Percentiles rank a stretch among this genome's conserved stretches.
Evolutionary conservation across 139 green algal genomes (phyloP).

Genomic region (Auxenochlorella protothecoides): DNA sequence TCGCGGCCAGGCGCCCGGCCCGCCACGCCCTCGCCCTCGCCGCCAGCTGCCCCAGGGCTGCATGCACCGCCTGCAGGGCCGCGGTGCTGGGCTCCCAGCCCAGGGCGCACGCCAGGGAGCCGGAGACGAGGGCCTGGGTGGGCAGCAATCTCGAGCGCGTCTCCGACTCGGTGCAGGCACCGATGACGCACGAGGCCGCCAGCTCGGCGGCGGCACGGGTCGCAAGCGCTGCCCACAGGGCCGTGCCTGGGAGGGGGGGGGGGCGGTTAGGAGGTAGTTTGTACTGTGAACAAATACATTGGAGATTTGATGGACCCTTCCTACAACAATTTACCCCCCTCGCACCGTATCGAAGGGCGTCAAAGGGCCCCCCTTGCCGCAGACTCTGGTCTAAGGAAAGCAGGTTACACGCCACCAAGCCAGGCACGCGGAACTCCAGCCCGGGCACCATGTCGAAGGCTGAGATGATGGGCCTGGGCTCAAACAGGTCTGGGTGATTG

Average conservation of each 20-base stretch:
- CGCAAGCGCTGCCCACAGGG: slow-evolving; percentile 6
- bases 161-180: not conserved
- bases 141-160: not conserved
- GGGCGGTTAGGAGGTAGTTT: not conserved
- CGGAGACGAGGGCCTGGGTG: not conserved
- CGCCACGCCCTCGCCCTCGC: slow-evolving; percentile 13
- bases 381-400: not conserved
- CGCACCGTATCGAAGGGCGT: not conserved
- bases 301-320: no score
- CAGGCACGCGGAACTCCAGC: slow-evolving; percentile 1
- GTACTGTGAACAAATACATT: no score
- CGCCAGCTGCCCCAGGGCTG: slow-evolving; percentile 5
- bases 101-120: not conserved
- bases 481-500: slow-evolving; percentile 98
- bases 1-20: slow-evolving; percentile 4
- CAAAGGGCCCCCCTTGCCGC: not conserved
- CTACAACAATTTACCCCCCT: not conserved
- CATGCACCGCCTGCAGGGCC: slow-evolving; percentile 9
- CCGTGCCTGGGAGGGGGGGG: slow-evolving; percentile 6
- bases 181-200: not conserved
- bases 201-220: no score
- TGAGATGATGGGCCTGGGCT: slow-evolving; percentile 80
- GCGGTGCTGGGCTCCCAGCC: slow-evolving; percentile 1
- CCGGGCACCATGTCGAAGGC: slow-evolving; percentile 65
- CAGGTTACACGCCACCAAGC: not conserved